These are phyloP conservation scores for Waltergamsia citrina DNA, from an alignment of 2,329 filamentous ascomycete genomes.

Conservation along the genomic window DNA sequence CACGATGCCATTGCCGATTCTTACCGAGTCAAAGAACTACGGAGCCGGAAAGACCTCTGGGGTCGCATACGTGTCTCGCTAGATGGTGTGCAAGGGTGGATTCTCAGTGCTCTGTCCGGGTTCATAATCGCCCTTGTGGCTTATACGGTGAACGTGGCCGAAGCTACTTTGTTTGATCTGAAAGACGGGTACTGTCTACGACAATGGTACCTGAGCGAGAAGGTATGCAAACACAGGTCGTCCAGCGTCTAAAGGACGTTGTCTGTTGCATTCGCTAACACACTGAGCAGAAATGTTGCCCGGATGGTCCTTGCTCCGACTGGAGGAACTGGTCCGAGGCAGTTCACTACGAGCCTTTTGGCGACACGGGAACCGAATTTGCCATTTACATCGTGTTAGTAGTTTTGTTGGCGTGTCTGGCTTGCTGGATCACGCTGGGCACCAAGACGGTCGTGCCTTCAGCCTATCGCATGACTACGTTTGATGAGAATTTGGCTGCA, in stretches of 20 bases:
- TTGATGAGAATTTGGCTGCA: conserved; percentile 88
- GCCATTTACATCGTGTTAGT: conserved; percentile 65
- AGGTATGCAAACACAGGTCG: conserved; percentile 28
- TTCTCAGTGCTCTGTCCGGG: conserved; percentile 83
- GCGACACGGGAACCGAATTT: conserved; percentile 62
- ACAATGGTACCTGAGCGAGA: conserved; percentile 66
- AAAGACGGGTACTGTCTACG: conserved; percentile 78
- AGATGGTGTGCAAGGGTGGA: conserved; percentile 88
- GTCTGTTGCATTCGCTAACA: neutral
- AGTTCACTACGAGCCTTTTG: conserved; percentile 32
- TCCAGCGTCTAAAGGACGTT: no score
- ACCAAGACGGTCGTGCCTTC: conserved; percentile 96
- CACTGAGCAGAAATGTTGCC: conserved; percentile 40
- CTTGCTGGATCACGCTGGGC: conserved; percentile 72
- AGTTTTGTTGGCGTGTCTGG: conserved; percentile 56
- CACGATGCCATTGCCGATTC: conserved; percentile 95
- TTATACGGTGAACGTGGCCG: conserved; percentile 81
- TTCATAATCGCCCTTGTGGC: conserved; percentile 76
- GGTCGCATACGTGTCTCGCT: conserved; percentile 70
- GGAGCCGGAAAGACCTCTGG: conserved; percentile 72
- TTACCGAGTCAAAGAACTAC: conserved; percentile 75
- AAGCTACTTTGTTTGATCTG: conserved; percentile 77
- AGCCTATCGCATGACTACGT: conserved; percentile 72
- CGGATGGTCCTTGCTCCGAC: conserved; percentile 39
- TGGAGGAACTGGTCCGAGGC: conserved; percentile 48